Evolutionary conservation across 352 stramenopile species (phyloP).

Genomic region (Pythium rishiriense): DNA sequence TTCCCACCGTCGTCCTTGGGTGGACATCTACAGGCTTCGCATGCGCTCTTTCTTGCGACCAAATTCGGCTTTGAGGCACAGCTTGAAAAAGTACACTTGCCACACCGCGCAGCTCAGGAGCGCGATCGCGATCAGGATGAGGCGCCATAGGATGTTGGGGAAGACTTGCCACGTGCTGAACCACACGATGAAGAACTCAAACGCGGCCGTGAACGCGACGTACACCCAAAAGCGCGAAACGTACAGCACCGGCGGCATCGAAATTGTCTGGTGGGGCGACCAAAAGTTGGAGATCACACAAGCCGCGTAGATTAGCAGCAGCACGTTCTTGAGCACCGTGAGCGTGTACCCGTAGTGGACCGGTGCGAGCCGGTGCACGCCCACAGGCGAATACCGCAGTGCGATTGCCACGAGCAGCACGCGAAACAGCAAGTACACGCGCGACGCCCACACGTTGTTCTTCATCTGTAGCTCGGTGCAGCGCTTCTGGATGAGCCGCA

Average conservation of each 20-base stretch:
- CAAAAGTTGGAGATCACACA: constrained; percentile 85
- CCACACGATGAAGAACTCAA: constrained; percentile 76
- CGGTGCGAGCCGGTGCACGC: constrained; percentile 69
- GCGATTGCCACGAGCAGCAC: constrained; percentile 57
- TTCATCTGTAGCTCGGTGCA: constrained; percentile 61
- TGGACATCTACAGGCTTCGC: constrained; percentile 52
- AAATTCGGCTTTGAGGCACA: constrained; percentile 70
- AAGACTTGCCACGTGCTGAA: constrained; percentile 81
- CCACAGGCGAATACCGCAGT: constrained; percentile 53
- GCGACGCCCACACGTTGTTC: constrained; percentile 45
- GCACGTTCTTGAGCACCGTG: constrained; percentile 79
- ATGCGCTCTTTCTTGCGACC: constrained; percentile 79
- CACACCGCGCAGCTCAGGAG: constrained; percentile 57
- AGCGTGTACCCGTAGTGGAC: constrained; percentile 76
- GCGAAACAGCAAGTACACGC: constrained; percentile 57
- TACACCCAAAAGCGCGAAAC: constrained; percentile 73
- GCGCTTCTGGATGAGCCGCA: constrained; percentile 55
- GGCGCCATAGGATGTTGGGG: constrained; percentile 70
- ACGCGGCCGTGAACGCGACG: constrained; percentile 40
- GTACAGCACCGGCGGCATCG: constrained; percentile 74
- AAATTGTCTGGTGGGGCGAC: constrained; percentile 45
- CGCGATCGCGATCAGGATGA: constrained; percentile 58
- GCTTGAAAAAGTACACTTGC: constrained; percentile 73
- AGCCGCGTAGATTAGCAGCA: constrained; percentile 72
- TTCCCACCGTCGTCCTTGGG: background rate